Evolutionary conservation across 2,329 filamentous ascomycete genomes (phyloP), one percentile per base, ranked within the genome.

Genomic region (Ophiostoma australiae): DNA sequence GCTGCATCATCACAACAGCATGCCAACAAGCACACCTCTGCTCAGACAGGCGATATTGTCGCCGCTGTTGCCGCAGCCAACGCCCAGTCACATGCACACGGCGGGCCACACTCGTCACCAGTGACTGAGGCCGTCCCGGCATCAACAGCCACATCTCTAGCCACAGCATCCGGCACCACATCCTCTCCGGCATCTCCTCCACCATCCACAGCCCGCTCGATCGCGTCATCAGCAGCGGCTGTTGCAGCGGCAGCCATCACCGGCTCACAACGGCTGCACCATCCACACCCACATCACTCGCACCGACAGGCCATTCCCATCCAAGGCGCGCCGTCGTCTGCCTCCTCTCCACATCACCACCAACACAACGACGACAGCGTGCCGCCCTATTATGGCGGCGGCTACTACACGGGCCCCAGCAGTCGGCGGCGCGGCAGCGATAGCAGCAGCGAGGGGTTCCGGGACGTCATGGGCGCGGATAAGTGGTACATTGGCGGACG

Each of bases 401-500:
- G 66, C 66, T 41, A 67, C 66, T 67, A 67, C n/a, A 48, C 66
- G 23, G 66, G 66, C 66, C 66, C 66, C 20, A 23, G 69, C 52
- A 41, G 71, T 20, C 52, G 44, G 41, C 31, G 90, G 71, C 84
- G 91, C 71, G 91, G 90, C 35, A 92, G 90, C 75, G 91, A 93
- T 75, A 92, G 89, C 79, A 90, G 87, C 73, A 89, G 85, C 70
- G 91, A 93, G 76, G 91, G 91, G 1, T 93, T 93, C 78, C 83
- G 90, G 69, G 91, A 93, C 73, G 89, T 89, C 48, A 79, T 88
- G 68, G 90, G 89, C 1, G 86, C 87, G 1, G 91, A 94, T 74
- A 93, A 91, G 80, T 92, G 91, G 90, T 94, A 93, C 76, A 91
- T 94, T 70, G 91, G 91, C 31, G 91, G 91, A 7, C 82, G 90